Evolutionary conservation across 495 filamentous ascomycete species (phyloP).

Genomic region (Trichoderma orchidacearum): DNA sequence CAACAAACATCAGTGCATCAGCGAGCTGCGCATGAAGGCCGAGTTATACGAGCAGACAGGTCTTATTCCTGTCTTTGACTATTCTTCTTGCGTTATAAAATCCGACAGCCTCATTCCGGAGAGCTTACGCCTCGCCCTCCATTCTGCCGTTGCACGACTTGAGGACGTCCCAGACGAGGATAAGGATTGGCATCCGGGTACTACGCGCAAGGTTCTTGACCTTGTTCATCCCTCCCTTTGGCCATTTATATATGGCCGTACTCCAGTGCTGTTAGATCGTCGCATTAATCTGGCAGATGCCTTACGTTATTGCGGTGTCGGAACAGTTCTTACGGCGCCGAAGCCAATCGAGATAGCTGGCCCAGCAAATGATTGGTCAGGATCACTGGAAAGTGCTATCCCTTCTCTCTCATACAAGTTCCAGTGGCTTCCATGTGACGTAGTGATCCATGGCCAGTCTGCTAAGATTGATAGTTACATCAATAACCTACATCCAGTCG

Average conservation of each 20-base stretch:
- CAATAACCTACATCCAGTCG: slow-evolving; percentile 43
- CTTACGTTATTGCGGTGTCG: not conserved
- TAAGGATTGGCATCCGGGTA: slow-evolving; percentile 48
- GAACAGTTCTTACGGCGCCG: not conserved
- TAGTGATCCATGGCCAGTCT: slow-evolving; percentile 26
- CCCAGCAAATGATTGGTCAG: not conserved
- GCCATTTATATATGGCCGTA: slow-evolving; percentile 41
- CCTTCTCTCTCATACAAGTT: slow-evolving; percentile 1
- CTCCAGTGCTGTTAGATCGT: slow-evolving; percentile 22
- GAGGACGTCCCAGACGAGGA: slow-evolving; percentile 27
- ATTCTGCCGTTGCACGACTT: slow-evolving; percentile 10
- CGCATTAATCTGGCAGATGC: not conserved
- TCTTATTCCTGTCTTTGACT: slow-evolving; percentile 14
- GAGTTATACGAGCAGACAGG: slow-evolving; percentile 15
- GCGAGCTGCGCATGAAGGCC: slow-evolving; percentile 36
- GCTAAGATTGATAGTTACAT: slow-evolving; percentile 52
- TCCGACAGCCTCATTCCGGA: slow-evolving; percentile 12
- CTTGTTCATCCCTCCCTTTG: slow-evolving; percentile 50
- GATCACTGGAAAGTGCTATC: not conserved
- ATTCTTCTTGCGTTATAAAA: slow-evolving; percentile 14
- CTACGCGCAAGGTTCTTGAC: slow-evolving; percentile 40
- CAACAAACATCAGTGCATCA: slow-evolving; percentile 19
- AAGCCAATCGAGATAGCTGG: not conserved
- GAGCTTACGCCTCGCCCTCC: slow-evolving; percentile 9
- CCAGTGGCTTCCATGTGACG: slow-evolving; percentile 47